A percentile compares a stretch with the other conserved stretches of the same genome.
These are phyloP conservation scores for Lachancea quebecensis DNA, from an alignment of 805 yeast species.

Conservation along the genomic window DNA sequence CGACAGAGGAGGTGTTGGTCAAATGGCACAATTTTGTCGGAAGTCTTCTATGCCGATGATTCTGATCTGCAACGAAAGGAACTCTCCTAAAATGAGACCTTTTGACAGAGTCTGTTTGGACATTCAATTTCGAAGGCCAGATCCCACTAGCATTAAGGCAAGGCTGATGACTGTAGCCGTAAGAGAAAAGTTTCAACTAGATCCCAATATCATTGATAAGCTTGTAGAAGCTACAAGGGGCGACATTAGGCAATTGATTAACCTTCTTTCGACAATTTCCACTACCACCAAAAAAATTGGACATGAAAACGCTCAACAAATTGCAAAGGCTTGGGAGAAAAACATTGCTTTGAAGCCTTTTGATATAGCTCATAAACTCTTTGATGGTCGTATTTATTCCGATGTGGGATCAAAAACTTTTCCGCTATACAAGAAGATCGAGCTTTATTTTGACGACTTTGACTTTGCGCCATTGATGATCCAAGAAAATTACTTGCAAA, in stretches of 20 bases:
- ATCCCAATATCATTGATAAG: slow-evolving; percentile 74
- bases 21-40: slow-evolving; percentile 77
- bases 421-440: slow-evolving; percentile 73
- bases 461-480: slow-evolving; percentile 94
- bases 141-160: slow-evolving; percentile 70
- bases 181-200: slow-evolving; percentile 74
- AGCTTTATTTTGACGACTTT: slow-evolving; percentile 86
- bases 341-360: slow-evolving; percentile 87
- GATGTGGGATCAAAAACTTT: slow-evolving; percentile 38
- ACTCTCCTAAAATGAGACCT: slow-evolving; percentile 91
- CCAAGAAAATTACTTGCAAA: slow-evolving; percentile 80
- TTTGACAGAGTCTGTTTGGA: slow-evolving; percentile 80
- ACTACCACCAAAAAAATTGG: slow-evolving; percentile 56
- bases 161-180: slow-evolving; percentile 86
- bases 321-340: slow-evolving; percentile 75
- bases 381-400: slow-evolving; percentile 55
- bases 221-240: slow-evolving; percentile 78
- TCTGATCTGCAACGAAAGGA: slow-evolving; percentile 86
- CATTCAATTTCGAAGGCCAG: slow-evolving; percentile 82
- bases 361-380: slow-evolving; percentile 68
- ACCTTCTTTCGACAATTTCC: slow-evolving; percentile 77
- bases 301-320: slow-evolving; percentile 52
- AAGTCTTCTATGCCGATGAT: slow-evolving; percentile 86
- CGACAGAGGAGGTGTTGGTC: slow-evolving; percentile 97
- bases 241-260: slow-evolving; percentile 92